phyloP scores from a whole-genome alignment of 495 filamentous ascomycete species.

The Aspergillus wentii region DNA sequence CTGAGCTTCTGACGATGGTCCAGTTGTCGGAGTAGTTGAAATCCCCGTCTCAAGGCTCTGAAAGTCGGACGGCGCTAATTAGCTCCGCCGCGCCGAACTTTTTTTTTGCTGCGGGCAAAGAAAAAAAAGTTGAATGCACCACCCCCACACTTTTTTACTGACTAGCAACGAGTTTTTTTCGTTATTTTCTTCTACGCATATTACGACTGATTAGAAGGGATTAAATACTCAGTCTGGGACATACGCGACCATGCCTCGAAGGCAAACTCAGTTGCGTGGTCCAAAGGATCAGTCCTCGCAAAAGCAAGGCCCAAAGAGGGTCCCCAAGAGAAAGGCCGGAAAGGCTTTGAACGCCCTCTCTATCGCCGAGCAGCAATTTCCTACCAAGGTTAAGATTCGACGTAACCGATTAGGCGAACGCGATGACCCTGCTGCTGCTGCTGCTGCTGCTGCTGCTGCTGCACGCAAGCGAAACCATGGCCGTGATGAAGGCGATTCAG shows the following conservation, averaged over 20 bases:
- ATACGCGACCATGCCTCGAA: constrained; percentile 57
- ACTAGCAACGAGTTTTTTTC: background rate
- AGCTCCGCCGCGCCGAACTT: constrained; percentile 32
- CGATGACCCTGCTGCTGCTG: constrained; percentile 35
- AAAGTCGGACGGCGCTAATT: constrained; percentile 22
- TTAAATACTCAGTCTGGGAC: constrained; percentile 6
- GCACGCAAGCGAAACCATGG: constrained; percentile 39
- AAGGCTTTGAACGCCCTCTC: constrained; percentile 79
- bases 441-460: constrained; percentile 33
- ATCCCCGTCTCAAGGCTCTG: no score
- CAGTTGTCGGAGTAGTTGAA: no score
- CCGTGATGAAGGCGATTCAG: constrained; percentile 46
- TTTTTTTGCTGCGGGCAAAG: constrained; percentile 28
- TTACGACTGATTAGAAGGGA: background rate
- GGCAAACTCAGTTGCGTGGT: constrained; percentile 48
- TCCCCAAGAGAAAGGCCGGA: constrained; percentile 44
- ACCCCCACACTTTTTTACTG: constrained; percentile 11
- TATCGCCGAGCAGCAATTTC: constrained; percentile 64
- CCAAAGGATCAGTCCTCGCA: constrained; percentile 45
- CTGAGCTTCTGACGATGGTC: no score
- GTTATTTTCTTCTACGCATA: background rate
- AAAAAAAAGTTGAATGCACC: constrained; percentile 26
- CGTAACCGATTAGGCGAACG: constrained; percentile 55
- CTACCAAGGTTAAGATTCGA: constrained; percentile 44
- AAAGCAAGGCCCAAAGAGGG: constrained; percentile 27